Evolutionary conservation across 768 basidiomycete genomes (phyloP).

Genomic region (Collybia sp.): DNA sequence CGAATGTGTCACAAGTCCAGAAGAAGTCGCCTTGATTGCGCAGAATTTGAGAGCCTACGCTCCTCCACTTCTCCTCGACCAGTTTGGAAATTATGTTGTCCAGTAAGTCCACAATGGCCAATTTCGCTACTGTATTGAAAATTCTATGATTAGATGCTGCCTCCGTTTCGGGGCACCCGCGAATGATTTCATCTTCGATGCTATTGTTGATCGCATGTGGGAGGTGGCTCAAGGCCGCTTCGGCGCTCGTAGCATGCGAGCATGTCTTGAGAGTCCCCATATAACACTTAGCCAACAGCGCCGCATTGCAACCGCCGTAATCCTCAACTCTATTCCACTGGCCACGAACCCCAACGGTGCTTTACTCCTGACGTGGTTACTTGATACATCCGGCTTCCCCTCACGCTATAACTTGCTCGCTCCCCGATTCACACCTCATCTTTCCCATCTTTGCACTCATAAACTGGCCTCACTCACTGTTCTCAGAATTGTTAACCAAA

Average conservation of each 20-base stretch:
- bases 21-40: conserved; percentile 82
- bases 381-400: conserved; percentile 92
- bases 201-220: conserved; percentile 97
- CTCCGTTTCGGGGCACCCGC: conserved; percentile 85
- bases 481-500: conserved; percentile 94
- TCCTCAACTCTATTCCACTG: conserved; percentile 95
- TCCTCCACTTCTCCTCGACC: conserved; percentile 90
- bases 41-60: conserved; percentile 87
- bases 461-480: conserved; percentile 95
- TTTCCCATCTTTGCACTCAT: conserved; percentile 96
- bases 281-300: conserved; percentile 89
- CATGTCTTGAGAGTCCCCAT: conserved; percentile 89
- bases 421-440: conserved; percentile 93
- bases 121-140: not conserved
- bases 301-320: conserved; percentile 89
- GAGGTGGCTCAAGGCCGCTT: conserved; percentile 97
- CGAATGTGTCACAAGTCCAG: conserved; percentile 84
- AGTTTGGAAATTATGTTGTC: conserved; percentile 91
- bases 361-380: conserved; percentile 90
- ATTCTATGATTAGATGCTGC: conserved; percentile 58
- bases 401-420: conserved; percentile 94
- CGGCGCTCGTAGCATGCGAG: conserved; percentile 96
- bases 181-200: conserved; percentile 96
- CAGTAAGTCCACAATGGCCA: conserved; percentile 52
- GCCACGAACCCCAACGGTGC: conserved; percentile 98